Base-by-base conservation (phyloP, 2,329 filamentous ascomycete genomes). In the Bisporella sp. region DNA sequence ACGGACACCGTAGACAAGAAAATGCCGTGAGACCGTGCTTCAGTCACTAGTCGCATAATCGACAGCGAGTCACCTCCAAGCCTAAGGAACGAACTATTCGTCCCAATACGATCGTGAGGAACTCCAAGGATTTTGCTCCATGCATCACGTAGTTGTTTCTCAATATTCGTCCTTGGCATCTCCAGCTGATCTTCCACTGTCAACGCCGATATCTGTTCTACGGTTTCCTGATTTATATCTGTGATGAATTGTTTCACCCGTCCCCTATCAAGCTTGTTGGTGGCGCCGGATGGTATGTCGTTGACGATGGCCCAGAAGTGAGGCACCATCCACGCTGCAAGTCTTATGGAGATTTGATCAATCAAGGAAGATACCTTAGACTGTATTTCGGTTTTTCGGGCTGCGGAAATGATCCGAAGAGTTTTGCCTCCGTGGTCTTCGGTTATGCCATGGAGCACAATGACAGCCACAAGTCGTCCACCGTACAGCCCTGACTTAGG, bases 11-110 rank as follows among this genome's bases (percentile, higher is more conserved):
- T 67, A 8, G 68, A 68, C 40, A 72, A 57, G 21, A 62, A 58
- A 41, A 71, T 32, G n/a, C 42, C 45, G 12, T 37, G 13, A 41
- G 29, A 33, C 30, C 50, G 47, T 11, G 54, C 50, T 7, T 32
- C 64, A 30, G 73, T 69, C 0, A 77, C 73, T 4, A 77, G 54
- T 41, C 70, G 72, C 61, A 69, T 71, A 3, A 64, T 63, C 12
- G 52, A 40, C 0, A 67, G 47, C 0, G 65, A 67, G 46, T 66
- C 64, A 21, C 65, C 66, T 7, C 64, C 64, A 0, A 68, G 51
- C 2, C 53, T 54, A 54, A 68, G 65, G 32, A 60, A 71, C 70
- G 53, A 65, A 69, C 46, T 30, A 11, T 45, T 35, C 7, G 33
- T 66, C 64, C 42, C 49, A 12, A 50, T 48, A 8, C 32, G 41